These are phyloP conservation scores for Arthroderma uncinatum DNA, from an alignment of 2,329 filamentous ascomycete species.

Conservation along the genomic window DNA sequence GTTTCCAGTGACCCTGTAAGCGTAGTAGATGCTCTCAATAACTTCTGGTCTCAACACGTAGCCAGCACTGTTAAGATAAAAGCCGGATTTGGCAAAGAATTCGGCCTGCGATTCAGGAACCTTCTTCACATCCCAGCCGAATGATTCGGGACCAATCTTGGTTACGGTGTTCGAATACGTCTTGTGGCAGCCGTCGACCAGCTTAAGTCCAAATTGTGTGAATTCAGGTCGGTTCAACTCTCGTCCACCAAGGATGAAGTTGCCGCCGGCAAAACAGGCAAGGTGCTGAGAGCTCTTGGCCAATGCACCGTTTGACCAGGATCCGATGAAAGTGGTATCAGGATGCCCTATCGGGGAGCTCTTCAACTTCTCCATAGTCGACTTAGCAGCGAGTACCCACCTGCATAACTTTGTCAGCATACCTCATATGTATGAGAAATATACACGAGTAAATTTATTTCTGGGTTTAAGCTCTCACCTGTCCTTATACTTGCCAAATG, in stretches of 20 bases:
- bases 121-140: slow-evolving; percentile 49
- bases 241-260: slow-evolving; percentile 70
- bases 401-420: slow-evolving; percentile 24
- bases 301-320: slow-evolving; percentile 28
- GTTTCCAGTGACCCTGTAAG: slow-evolving; percentile 67
- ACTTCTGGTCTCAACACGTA: slow-evolving; percentile 73
- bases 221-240: slow-evolving; percentile 56
- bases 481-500: slow-evolving; percentile 56
- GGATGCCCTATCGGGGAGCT: slow-evolving; percentile 55
- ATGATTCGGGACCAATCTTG: slow-evolving; percentile 64
- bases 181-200: slow-evolving; percentile 61
- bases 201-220: slow-evolving; percentile 59
- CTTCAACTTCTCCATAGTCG: slow-evolving; percentile 58
- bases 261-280: slow-evolving; percentile 75
- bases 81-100: slow-evolving; percentile 59
- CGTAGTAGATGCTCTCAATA: slow-evolving; percentile 76
- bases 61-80: slow-evolving; percentile 50
- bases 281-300: slow-evolving; percentile 40
- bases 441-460: neutral
- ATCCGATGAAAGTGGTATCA: slow-evolving; percentile 55
- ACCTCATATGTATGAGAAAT: neutral
- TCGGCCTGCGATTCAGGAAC: slow-evolving; percentile 38
- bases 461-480: slow-evolving; percentile 10
- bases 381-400: slow-evolving; percentile 66
- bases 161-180: slow-evolving; percentile 61